phyloP scores from a whole-genome alignment of 768 basidiomycete species.

The Leccinum rimulosum region DNA sequence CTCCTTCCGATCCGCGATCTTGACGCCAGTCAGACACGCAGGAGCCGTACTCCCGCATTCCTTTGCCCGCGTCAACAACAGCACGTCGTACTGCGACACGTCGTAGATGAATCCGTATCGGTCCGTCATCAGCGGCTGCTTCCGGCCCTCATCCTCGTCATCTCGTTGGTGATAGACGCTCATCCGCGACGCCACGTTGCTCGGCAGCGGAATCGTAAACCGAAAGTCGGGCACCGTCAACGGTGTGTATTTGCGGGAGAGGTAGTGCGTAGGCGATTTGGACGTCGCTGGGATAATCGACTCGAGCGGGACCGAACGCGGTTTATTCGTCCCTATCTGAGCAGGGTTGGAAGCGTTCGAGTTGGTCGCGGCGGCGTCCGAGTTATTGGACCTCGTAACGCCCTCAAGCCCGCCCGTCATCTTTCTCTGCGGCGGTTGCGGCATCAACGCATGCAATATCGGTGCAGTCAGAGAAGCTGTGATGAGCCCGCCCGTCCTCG shows the following conservation, averaged over 20 bases:
- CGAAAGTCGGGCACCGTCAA: constrained; percentile 73
- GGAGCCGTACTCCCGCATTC: constrained; percentile 76
- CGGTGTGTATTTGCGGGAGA: constrained; percentile 71
- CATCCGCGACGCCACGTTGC: constrained; percentile 55
- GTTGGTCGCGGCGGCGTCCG: constrained; percentile 10
- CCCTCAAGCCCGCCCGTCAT: constrained; percentile 29
- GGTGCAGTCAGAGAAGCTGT: constrained; percentile 50
- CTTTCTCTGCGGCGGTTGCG: constrained; percentile 47
- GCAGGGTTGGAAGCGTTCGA: constrained; percentile 9
- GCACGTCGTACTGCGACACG: constrained; percentile 74
- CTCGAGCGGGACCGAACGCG: constrained; percentile 62
- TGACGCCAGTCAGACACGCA: constrained; percentile 83
- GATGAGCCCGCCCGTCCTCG: constrained; percentile 37
- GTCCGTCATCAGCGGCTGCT: constrained; percentile 65
- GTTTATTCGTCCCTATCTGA: constrained; percentile 30
- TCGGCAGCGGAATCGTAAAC: constrained; percentile 53
- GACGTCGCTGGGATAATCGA: constrained; percentile 78
- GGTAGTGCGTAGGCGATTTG: constrained; percentile 83
- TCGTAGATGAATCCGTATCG: constrained; percentile 92
- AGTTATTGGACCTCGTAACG: constrained; percentile 4
- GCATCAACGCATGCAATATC: constrained; percentile 57
- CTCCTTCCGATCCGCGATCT: constrained; percentile 81
- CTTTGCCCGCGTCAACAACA: constrained; percentile 69
- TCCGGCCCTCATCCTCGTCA: constrained; percentile 43
- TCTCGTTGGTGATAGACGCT: constrained; percentile 37